Percentiles rank a stretch among this genome's conserved stretches.
phyloP scores from a whole-genome alignment of 1,284 basidiomycete genomes.

The Cutaneotrichosporon cavernicola region DNA sequence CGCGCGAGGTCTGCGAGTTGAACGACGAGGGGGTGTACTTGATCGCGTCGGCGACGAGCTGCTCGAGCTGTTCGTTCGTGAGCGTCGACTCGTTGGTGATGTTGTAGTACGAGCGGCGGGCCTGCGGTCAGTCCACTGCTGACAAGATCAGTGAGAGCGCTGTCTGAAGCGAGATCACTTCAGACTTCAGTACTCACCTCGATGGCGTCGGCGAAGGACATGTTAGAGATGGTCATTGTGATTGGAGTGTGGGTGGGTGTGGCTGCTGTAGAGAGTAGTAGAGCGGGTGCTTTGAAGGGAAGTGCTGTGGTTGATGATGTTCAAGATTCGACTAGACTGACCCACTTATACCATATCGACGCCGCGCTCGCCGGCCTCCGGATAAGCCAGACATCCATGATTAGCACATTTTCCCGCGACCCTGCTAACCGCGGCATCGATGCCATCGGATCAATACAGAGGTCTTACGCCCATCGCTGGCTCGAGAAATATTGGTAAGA shows the following conservation, averaged over 20 bases:
- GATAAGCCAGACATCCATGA: neutral
- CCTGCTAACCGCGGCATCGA: neutral
- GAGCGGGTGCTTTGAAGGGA: neutral
- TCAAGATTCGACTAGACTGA: neutral
- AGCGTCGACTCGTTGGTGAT: slow-evolving; percentile 51
- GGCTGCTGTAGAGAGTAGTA: neutral
- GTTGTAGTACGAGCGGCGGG: slow-evolving; percentile 55
- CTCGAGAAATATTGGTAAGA: slow-evolving; percentile 16
- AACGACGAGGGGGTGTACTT: slow-evolving; percentile 54
- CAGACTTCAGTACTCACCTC: slow-evolving; percentile 34
- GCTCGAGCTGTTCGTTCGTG: slow-evolving; percentile 48
- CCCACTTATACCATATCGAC: neutral
- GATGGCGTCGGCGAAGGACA: slow-evolving; percentile 43
- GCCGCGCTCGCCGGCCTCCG: neutral
- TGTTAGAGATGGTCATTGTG: slow-evolving; percentile 22
- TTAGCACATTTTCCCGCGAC: neutral
- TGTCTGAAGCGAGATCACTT: neutral
- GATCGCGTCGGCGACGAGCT: slow-evolving; percentile 53
- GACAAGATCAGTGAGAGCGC: neutral
- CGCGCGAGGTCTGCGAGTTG: slow-evolving; percentile 56
- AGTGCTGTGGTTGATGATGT: neutral
- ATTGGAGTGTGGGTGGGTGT: neutral
- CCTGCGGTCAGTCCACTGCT: slow-evolving; percentile 25
- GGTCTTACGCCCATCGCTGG: neutral
- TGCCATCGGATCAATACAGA: neutral